Evolutionary conservation across 129 eudicot genomes (phyloP).

Genomic region (Arctium lappa): DNA sequence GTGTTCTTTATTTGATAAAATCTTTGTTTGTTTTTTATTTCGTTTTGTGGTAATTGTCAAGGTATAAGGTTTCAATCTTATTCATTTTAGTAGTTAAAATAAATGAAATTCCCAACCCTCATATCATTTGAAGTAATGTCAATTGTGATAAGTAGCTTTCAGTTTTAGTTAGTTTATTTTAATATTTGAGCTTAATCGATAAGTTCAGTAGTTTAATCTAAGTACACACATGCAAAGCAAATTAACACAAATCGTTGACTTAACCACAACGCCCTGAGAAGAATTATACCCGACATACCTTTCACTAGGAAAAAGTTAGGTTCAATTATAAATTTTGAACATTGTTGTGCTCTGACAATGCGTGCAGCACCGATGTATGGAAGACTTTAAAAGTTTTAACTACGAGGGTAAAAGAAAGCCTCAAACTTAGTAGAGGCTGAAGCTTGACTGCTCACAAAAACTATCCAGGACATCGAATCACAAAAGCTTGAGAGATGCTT

Average conservation of each 20-base stretch:
- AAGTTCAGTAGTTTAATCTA: not conserved
- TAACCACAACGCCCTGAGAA: not conserved
- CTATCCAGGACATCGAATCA: constrained; percentile 1
- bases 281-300: not conserved
- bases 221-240: not conserved
- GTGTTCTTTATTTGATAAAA: not conserved
- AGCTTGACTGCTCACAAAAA: constrained; percentile 11
- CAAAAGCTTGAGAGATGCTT: constrained; percentile 10
- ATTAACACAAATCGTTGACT: not conserved
- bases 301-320: not conserved
- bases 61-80: not conserved
- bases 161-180: not conserved
- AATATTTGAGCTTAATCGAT: not conserved
- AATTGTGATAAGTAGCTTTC: not conserved
- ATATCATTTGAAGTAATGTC: not conserved
- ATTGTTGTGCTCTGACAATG: not conserved
- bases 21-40: not conserved
- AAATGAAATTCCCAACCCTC: too few relatives aligned
- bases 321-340: not conserved
- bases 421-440: not conserved
- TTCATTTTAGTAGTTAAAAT: not conserved
- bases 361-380: not conserved
- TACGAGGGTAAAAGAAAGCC: constrained; percentile 24
- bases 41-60: not conserved
- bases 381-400: not conserved